Conservation (phyloP, 1,284 basidiomycete genomes). For the Rhizoctonia solani region DNA sequence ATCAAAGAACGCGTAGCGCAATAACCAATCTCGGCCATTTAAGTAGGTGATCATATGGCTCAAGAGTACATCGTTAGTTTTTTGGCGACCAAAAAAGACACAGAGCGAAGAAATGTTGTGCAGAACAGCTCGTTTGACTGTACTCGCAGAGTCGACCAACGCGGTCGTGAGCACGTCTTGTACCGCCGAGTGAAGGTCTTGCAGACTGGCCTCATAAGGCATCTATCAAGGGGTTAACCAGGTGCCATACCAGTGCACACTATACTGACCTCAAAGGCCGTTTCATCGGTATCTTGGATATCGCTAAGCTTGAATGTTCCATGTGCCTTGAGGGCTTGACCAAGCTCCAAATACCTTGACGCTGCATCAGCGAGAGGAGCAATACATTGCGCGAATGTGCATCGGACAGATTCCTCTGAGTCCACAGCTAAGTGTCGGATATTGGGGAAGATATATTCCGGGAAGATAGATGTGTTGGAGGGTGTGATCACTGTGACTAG, state of each 20-base stretch:
- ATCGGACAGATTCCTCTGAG: conserved; percentile 84
- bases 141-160: conserved; percentile 54
- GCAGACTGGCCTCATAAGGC: conserved; percentile 84
- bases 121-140: conserved; percentile 60
- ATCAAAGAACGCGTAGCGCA: conserved; percentile 92
- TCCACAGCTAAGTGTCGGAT: conserved; percentile 82
- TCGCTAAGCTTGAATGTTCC: conserved; percentile 72
- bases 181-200: conserved; percentile 82
- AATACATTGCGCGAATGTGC: conserved; percentile 86
- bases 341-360: conserved; percentile 86
- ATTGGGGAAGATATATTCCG: conserved; percentile 95
- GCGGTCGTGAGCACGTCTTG: conserved; percentile 86
- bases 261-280: conserved; percentile 67
- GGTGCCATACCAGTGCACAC: background rate
- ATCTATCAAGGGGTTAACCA: conserved; percentile 55
- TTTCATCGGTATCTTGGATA: conserved; percentile 72
- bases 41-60: conserved; percentile 99
- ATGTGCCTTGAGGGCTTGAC: conserved; percentile 84
- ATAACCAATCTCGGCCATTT: conserved; percentile 92
- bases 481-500: conserved; percentile 86
- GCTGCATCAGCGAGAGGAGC: conserved; percentile 84
- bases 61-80: conserved; percentile 91
- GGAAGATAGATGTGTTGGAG: conserved; percentile 83
- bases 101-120: conserved; percentile 85
- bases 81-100: conserved; percentile 89